A percentile compares a stretch with the other conserved stretches of the same genome.
Conservation (phyloP, 106 monocot species). For the Phalaenopsis equestris region DNA sequence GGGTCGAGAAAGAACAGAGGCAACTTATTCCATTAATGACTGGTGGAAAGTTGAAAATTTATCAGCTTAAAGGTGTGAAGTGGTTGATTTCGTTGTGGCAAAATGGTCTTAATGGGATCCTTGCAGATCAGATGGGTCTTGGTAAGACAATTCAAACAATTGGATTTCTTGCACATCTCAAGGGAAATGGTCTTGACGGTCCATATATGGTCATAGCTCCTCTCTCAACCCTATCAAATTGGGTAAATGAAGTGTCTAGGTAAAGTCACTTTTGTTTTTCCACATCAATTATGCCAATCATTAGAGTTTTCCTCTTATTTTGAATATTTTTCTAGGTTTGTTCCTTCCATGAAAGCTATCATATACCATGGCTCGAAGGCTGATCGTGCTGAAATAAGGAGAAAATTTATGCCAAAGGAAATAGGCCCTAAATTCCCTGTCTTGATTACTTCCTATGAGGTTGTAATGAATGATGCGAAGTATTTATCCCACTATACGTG, state of each 20-base stretch:
- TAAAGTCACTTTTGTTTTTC: constrained; percentile 11
- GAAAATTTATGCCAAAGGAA: constrained; percentile 59
- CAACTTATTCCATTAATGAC: constrained; percentile 88
- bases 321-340: constrained; percentile 47
- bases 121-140: constrained; percentile 98
- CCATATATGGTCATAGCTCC: constrained; percentile 92
- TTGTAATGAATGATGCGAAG: constrained; percentile 66
- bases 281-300: not conserved
- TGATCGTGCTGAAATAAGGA: constrained; percentile 53
- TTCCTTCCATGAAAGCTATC: constrained; percentile 57
- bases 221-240: constrained; percentile 94
- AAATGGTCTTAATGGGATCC: constrained; percentile 95
- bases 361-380: constrained; percentile 80
- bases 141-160: constrained; percentile 97
- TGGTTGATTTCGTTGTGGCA: constrained; percentile 98
- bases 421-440: constrained; percentile 77
- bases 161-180: constrained; percentile 93
- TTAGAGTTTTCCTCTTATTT: not conserved
- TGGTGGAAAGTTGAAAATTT: constrained; percentile 82
- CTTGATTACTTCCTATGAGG: constrained; percentile 79
- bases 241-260: constrained; percentile 85
- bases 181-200: constrained; percentile 83
- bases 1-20: constrained; percentile 63
- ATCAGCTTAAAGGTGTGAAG: constrained; percentile 93
- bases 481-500: constrained; percentile 52